Evolutionary conservation across 2,329 filamentous ascomycete species (phyloP), one percentile per base, ranked within the genome.

Genomic region (Paraconiothyrium sp.): DNA sequence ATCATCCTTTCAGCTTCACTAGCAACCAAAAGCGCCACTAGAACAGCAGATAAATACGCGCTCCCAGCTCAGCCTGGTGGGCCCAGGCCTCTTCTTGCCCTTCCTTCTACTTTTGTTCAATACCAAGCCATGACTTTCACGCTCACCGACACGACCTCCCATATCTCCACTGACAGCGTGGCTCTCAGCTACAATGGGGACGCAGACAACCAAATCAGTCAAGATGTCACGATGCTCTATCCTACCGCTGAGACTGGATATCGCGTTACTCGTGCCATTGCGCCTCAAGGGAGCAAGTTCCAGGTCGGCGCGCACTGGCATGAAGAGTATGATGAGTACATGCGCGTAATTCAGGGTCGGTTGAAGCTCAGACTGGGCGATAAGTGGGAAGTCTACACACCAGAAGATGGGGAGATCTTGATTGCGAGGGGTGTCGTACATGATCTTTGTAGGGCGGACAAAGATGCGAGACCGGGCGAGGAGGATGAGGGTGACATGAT

Each of bases 291-390:
- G 2, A 61, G 58, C 48, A 64, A 64, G 54, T 64, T 60, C 27
- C 58, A 64, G 11, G 48, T 54, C 27, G 62, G 62, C 22, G 58
- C 59, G 27, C 58, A 64, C 47, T 64, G 62, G 62, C 62, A 64
- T 22, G 62, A 64, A 34, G 58, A 57, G 6, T 64, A 64, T 30
- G 62, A 64, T 24, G 62, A 61, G 43, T 44, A 59, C 20, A 64
- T 64, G 62, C 30, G 51, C n/a, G 51, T 61, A 9, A 27, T 41
- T 3, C 58, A 61, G 32, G 62, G 59, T 11, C 55, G 62, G 11
- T 58, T 51, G 20, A 64, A 61, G 20, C 54, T 64, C 14, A 30
- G 55, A n/a, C 30, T 64, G 16, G 62, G 62, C 1, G 62, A 37
- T 5, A 44, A 43, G 10, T 64, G 52, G 37, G 55, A 35, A 20